Percentiles rank a stretch among this genome's conserved stretches.
Evolutionary conservation across 805 yeast genomes (phyloP).

Genomic region (Barnettozyma vustinii): DNA sequence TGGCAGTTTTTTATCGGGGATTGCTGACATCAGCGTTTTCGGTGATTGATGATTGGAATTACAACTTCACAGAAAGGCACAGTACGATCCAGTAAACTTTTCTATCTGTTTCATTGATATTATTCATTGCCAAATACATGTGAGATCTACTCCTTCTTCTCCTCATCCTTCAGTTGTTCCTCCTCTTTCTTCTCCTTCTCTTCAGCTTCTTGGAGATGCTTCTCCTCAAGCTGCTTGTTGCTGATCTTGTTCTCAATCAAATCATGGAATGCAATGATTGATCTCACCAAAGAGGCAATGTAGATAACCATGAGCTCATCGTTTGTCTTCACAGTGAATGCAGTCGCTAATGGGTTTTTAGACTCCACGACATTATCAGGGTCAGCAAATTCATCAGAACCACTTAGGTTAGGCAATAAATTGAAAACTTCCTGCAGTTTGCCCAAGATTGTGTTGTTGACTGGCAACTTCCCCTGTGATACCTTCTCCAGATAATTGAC

Average conservation of each 20-base stretch:
- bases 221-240: constrained; percentile 49
- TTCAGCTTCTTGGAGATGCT: constrained; percentile 7
- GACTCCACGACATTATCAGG: constrained; percentile 25
- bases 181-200: constrained; percentile 8
- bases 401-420: constrained; percentile 72
- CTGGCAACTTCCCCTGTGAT: constrained; percentile 64
- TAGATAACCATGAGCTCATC: constrained; percentile 95
- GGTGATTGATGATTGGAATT: background rate
- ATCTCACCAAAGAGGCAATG: constrained; percentile 81
- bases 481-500: constrained; percentile 74
- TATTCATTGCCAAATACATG: background rate
- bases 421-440: constrained; percentile 94
- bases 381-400: constrained; percentile 28
- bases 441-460: constrained; percentile 86
- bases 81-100: no score
- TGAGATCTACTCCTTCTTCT: background rate
- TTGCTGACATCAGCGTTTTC: background rate
- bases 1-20: constrained; percentile 8
- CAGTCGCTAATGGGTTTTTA: constrained; percentile 58
- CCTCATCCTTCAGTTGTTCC: background rate
- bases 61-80: background rate
- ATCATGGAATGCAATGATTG: constrained; percentile 95
- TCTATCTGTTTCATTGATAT: background rate
- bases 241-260: constrained; percentile 93
- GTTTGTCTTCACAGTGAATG: constrained; percentile 89